Evolutionary conservation across 177 flowering plant species (phyloP).

Genomic region (Vitis hybrid): DNA sequence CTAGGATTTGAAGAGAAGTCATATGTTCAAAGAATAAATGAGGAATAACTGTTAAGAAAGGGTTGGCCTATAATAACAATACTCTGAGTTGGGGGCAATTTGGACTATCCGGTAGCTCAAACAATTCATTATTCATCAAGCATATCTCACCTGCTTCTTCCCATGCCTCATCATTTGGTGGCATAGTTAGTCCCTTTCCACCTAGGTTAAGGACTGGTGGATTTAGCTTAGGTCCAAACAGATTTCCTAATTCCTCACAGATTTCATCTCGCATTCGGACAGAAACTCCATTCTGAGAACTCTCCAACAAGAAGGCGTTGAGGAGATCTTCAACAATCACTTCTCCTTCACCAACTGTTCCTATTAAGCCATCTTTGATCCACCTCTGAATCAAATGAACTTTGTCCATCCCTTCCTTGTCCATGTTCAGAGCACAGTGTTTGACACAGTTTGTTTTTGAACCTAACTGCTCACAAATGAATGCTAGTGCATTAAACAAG

Average conservation of each 20-base stretch:
- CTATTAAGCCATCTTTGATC: too few relatives aligned
- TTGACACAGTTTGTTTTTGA: too few relatives aligned
- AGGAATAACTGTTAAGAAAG: neutral
- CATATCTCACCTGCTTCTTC: neutral
- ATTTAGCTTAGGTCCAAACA: too few relatives aligned
- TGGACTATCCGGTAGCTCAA: neutral
- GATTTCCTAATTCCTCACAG: neutral
- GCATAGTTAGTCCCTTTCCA: slow-evolving; percentile 1
- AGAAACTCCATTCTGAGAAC: too few relatives aligned
- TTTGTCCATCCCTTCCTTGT: too few relatives aligned
- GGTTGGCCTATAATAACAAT: neutral
- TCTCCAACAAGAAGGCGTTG: too few relatives aligned
- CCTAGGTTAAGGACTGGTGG: neutral
- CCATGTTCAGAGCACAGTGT: too few relatives aligned
- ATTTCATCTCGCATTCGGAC: neutral
- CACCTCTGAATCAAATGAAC: too few relatives aligned
- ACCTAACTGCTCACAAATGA: too few relatives aligned
- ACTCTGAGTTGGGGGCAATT: neutral
- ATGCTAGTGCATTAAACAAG: too few relatives aligned
- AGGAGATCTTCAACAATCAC: too few relatives aligned
- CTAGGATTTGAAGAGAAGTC: slow-evolving; percentile 1
- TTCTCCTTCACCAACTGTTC: too few relatives aligned
- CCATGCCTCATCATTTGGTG: slow-evolving; percentile 7
- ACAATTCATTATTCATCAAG: slow-evolving; percentile 2
- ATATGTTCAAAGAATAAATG: slow-evolving; percentile 2